Percentiles rank a stretch among this genome's conserved stretches.
Conservation (phyloP, 345 rosid genomes). For the Moringa oleifera region DNA sequence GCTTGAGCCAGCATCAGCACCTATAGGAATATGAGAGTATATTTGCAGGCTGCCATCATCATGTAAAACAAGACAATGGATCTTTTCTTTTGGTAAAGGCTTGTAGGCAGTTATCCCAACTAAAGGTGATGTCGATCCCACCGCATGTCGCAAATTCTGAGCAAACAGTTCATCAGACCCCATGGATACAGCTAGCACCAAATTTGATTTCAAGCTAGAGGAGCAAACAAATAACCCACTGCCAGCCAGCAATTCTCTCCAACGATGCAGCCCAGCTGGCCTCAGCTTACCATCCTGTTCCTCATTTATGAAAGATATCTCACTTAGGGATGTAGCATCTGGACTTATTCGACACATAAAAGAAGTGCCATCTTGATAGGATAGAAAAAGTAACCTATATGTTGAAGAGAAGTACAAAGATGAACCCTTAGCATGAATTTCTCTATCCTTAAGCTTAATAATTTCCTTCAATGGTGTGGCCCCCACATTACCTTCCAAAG, state of each 20-base stretch:
- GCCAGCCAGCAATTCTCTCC: conserved; percentile 80
- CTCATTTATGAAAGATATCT: conserved; percentile 68
- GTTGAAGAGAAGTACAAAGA: conserved; percentile 80
- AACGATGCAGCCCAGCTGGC: conserved; percentile 82
- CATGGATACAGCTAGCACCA: conserved; percentile 66
- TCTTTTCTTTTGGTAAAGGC: conserved; percentile 88
- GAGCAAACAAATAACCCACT: conserved; percentile 79
- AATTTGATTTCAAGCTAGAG: conserved; percentile 67
- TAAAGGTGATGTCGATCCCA: conserved; percentile 70
- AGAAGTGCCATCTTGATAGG: conserved; percentile 86
- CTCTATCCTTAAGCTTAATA: conserved; percentile 54
- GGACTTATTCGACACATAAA: conserved; percentile 69
- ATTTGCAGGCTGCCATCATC: conserved; percentile 99
- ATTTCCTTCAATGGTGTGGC: conserved; percentile 81
- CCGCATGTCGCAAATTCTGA: conserved; percentile 79
- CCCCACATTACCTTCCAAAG: conserved; percentile 71
- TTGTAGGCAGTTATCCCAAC: conserved; percentile 93
- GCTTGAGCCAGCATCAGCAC: conserved; percentile 57
- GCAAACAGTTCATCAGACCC: conserved; percentile 57
- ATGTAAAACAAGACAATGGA: conserved; percentile 89
- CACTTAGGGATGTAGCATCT: conserved; percentile 58
- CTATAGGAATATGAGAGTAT: conserved; percentile 61
- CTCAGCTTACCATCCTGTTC: conserved; percentile 66
- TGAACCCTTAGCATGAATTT: conserved; percentile 68
- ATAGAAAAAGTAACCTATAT: conserved; percentile 68